Evolutionary conservation across 2,329 filamentous ascomycete species (phyloP).

Genomic region (Aspergillus awamori): DNA sequence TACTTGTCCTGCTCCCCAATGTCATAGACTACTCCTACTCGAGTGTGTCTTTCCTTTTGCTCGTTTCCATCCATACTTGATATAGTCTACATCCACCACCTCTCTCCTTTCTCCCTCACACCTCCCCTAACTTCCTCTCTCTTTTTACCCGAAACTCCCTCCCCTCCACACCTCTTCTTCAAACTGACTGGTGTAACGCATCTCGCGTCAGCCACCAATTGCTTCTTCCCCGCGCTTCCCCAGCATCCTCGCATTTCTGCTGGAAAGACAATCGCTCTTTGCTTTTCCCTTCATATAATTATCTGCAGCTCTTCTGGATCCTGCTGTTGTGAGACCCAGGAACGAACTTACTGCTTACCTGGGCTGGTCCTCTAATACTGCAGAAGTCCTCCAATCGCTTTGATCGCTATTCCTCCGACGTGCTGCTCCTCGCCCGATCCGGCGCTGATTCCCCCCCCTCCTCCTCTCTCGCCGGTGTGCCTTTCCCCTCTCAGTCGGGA

Average conservation of each 20-base stretch:
- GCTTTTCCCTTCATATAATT: conserved; percentile 19
- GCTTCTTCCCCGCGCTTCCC: conserved; percentile 18
- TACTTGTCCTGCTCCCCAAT: too few relatives aligned
- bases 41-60: too few relatives aligned
- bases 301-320: conserved; percentile 3
- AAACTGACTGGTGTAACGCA: conserved; percentile 5
- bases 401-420: conserved; percentile 10
- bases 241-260: conserved; percentile 5
- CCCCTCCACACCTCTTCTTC: background rate
- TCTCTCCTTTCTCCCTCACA: too few relatives aligned
- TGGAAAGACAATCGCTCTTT: conserved; percentile 11
- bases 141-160: conserved; percentile 1
- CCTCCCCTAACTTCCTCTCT: background rate
- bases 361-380: conserved; percentile 1
- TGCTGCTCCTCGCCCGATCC: conserved; percentile 23
- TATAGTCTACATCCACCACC: too few relatives aligned
- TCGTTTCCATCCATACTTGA: too few relatives aligned
- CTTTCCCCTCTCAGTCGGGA: background rate
- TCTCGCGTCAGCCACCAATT: conserved; percentile 20
- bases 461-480: background rate
- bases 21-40: too few relatives aligned
- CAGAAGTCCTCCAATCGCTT: conserved; percentile 17
- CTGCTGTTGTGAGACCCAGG: conserved; percentile 2
- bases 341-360: background rate
- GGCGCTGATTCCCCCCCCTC: conserved; percentile 10